Conservation (phyloP, 2,329 filamentous ascomycete species). For the Chaetomiaceae sp. region DNA sequence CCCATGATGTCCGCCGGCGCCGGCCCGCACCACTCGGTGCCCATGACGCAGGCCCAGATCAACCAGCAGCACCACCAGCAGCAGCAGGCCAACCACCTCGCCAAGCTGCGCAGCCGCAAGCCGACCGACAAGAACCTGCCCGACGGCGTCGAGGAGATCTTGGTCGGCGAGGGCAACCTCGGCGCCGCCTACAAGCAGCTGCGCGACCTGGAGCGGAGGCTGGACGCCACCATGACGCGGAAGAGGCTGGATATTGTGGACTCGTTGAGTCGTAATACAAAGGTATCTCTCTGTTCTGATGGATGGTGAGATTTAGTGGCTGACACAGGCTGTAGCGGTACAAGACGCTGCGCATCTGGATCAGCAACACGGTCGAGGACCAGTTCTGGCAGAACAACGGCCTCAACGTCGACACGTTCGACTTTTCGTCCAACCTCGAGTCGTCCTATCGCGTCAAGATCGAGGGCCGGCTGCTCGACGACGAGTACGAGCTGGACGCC, state of each 20-base stretch:
- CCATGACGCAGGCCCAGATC: slow-evolving; percentile 52
- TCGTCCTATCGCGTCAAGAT: slow-evolving; percentile 88
- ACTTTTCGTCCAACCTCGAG: slow-evolving; percentile 72
- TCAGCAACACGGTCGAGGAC: slow-evolving; percentile 90
- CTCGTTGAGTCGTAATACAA: slow-evolving; percentile 67
- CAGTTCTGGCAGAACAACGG: slow-evolving; percentile 82
- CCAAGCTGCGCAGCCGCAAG: slow-evolving; percentile 78
- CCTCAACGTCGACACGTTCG: slow-evolving; percentile 69
- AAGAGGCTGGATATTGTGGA: slow-evolving; percentile 91
- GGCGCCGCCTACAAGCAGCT: slow-evolving; percentile 78
- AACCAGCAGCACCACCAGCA: slow-evolving; percentile 43
- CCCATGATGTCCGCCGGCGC: slow-evolving; percentile 54
- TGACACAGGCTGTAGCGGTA: slow-evolving; percentile 46
- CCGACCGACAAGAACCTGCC: slow-evolving; percentile 94
- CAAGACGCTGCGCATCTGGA: slow-evolving; percentile 86
- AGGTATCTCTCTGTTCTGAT: slow-evolving; percentile 42
- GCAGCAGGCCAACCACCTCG: slow-evolving; percentile 55
- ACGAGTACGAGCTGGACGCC: slow-evolving; percentile 54
- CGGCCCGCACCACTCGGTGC: slow-evolving; percentile 47
- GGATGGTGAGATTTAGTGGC: background rate
- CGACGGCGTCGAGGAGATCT: slow-evolving; percentile 76
- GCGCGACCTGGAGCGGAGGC: slow-evolving; percentile 77
- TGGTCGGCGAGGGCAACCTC: slow-evolving; percentile 67
- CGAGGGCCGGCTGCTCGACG: slow-evolving; percentile 77
- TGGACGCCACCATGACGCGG: slow-evolving; percentile 90